These are phyloP conservation scores for Helminthosporium solani DNA, from an alignment of 2,329 filamentous ascomycete species.

Conservation along the genomic window DNA sequence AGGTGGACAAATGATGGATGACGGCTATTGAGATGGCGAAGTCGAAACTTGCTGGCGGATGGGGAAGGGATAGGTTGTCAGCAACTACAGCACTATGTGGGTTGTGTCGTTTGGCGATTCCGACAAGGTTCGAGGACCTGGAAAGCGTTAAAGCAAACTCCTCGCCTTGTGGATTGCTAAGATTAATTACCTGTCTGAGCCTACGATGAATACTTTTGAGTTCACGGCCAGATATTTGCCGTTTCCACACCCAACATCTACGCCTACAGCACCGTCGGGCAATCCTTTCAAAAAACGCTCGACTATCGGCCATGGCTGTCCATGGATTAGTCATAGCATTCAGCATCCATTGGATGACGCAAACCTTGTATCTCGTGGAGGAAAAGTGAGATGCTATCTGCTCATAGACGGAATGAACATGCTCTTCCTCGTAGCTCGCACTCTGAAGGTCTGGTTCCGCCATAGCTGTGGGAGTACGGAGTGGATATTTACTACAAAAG, in stretches of 20 bases:
- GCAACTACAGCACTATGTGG: constrained; percentile 73
- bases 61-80: constrained; percentile 80
- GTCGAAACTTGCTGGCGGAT: constrained; percentile 67
- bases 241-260: constrained; percentile 95
- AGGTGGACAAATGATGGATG: constrained; percentile 86
- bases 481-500: not conserved
- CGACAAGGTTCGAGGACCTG: constrained; percentile 60
- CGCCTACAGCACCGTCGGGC: constrained; percentile 70
- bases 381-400: constrained; percentile 83
- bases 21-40: constrained; percentile 95
- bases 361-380: constrained; percentile 69
- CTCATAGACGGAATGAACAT: constrained; percentile 92
- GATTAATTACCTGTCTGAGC: constrained; percentile 71
- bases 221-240: constrained; percentile 91
- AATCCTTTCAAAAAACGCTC: constrained; percentile 71
- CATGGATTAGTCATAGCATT: too few species aligned
- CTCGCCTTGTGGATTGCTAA: not conserved
- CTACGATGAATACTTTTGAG: constrained; percentile 73
- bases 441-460: constrained; percentile 34
- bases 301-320: constrained; percentile 86
- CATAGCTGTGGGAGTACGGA: constrained; percentile 12
- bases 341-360: constrained; percentile 28
- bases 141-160: not conserved
- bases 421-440: constrained; percentile 72
- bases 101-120: constrained; percentile 55